Percentiles rank a stretch among this genome's conserved stretches.
phyloP scores from a whole-genome alignment of 257 asterid species.

The Solanum corneliomulleri region DNA sequence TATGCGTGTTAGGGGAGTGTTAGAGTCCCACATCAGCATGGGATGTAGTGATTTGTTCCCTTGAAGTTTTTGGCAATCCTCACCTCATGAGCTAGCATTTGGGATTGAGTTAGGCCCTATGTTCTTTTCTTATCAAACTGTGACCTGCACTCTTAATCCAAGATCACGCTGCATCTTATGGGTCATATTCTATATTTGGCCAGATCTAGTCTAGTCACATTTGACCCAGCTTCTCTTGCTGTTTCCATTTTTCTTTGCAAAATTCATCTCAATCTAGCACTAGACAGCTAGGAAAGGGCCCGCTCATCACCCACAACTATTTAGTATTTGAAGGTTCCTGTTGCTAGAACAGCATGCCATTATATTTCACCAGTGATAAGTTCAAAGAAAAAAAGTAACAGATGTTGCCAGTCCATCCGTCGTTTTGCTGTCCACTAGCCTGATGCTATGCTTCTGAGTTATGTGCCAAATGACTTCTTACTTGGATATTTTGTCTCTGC shows the following conservation, averaged over 20 bases:
- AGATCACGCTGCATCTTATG: not conserved
- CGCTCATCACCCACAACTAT: not conserved
- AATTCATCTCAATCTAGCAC: not conserved
- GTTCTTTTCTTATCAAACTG: not conserved
- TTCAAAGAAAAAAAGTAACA: not conserved
- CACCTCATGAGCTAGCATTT: not conserved
- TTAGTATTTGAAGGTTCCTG: not conserved
- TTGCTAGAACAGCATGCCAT: not conserved
- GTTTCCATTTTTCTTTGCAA: not conserved
- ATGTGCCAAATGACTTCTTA: not conserved
- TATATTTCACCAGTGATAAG: not conserved
- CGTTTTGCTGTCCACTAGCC: not conserved
- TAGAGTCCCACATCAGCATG: not conserved
- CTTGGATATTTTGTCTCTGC: not conserved
- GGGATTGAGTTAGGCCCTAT: not conserved
- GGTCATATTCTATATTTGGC: not conserved
- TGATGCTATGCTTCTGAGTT: not conserved
- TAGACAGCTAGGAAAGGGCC: not conserved
- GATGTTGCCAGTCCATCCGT: not conserved
- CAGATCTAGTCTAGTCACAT: not conserved
- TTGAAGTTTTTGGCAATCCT: not conserved
- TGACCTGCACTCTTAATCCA: not conserved
- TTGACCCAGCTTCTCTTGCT: not conserved
- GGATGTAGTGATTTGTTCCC: not conserved
- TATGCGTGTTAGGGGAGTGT: not conserved